phyloP scores from a whole-genome alignment of 345 rosid species.

The Hibiscus syriacus region DNA sequence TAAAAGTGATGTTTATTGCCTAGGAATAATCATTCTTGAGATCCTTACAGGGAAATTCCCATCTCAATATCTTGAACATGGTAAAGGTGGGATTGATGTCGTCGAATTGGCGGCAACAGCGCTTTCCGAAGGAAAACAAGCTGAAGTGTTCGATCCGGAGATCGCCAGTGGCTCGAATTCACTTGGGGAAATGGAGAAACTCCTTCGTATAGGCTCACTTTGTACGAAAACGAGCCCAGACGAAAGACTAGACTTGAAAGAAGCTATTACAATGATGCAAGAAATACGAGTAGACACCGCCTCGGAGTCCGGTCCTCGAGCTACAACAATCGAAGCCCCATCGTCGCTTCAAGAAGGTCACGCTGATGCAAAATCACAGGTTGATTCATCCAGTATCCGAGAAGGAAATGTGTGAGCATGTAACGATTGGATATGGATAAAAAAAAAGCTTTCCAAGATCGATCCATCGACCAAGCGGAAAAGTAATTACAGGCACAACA shows the following conservation, averaged over 20 bases:
- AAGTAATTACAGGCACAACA: background rate
- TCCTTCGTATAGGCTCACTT: constrained; percentile 47
- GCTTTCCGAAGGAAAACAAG: constrained; percentile 32
- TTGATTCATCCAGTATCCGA: background rate
- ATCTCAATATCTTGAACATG: constrained; percentile 41
- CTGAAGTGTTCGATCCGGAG: constrained; percentile 55
- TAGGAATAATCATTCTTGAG: constrained; percentile 68
- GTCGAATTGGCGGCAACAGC: constrained; percentile 49
- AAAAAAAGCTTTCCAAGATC: background rate
- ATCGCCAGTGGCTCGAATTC: constrained; percentile 27
- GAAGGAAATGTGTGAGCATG: background rate
- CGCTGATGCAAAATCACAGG: constrained; percentile 5
- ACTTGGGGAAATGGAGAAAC: constrained; percentile 31
- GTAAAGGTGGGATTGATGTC: constrained; percentile 46
- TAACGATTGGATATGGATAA: background rate
- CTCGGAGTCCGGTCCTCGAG: background rate
- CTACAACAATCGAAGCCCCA: constrained; percentile 17
- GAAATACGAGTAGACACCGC: constrained; percentile 27
- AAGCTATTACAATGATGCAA: constrained; percentile 42
- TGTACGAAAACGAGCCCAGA: constrained; percentile 42
- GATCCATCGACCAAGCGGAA: background rate
- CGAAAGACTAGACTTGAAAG: constrained; percentile 39
- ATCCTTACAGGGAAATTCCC: constrained; percentile 70
- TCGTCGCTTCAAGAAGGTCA: constrained; percentile 24
- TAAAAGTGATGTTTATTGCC: constrained; percentile 63